A percentile compares a stretch with the other conserved stretches of the same genome.
Evolutionary conservation across 805 yeast genomes (phyloP).

Genomic region (Candida maesae): DNA sequence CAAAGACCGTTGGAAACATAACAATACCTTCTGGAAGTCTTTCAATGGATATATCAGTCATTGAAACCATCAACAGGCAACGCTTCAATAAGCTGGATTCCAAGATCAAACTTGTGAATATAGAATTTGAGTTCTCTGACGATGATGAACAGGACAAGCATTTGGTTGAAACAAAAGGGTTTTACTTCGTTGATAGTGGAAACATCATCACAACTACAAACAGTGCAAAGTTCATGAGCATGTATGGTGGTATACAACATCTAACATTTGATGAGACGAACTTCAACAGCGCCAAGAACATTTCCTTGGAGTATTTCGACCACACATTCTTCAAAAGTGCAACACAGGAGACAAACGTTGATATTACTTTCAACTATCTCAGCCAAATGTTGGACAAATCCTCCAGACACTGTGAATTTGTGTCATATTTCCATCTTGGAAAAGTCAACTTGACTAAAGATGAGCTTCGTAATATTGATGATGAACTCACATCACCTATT

Average conservation of each 20-base stretch:
- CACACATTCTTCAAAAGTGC: constrained; percentile 28
- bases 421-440: constrained; percentile 63
- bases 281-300: constrained; percentile 42
- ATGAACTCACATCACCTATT: constrained; percentile 66
- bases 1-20: constrained; percentile 27
- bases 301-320: constrained; percentile 43
- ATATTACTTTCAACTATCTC: constrained; percentile 23
- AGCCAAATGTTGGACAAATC: constrained; percentile 30
- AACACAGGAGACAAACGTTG: constrained; percentile 17
- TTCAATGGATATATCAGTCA: constrained; percentile 16
- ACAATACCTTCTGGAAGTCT: constrained; percentile 32
- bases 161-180: constrained; percentile 49
- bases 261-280: constrained; percentile 38
- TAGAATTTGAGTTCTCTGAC: constrained; percentile 37
- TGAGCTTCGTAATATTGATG: constrained; percentile 61
- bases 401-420: constrained; percentile 58
- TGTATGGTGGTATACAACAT: constrained; percentile 58
- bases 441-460: constrained; percentile 51
- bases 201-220: constrained; percentile 53
- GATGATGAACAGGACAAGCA: constrained; percentile 46
- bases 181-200: constrained; percentile 66
- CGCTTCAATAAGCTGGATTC: constrained; percentile 34
- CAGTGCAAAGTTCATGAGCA: constrained; percentile 62
- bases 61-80: constrained; percentile 19
- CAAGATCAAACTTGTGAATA: constrained; percentile 36